These are phyloP conservation scores for Bolboschoenoplectus hybrid DNA, from an alignment of 202 grass and related monocot species.

Conservation along the genomic window DNA sequence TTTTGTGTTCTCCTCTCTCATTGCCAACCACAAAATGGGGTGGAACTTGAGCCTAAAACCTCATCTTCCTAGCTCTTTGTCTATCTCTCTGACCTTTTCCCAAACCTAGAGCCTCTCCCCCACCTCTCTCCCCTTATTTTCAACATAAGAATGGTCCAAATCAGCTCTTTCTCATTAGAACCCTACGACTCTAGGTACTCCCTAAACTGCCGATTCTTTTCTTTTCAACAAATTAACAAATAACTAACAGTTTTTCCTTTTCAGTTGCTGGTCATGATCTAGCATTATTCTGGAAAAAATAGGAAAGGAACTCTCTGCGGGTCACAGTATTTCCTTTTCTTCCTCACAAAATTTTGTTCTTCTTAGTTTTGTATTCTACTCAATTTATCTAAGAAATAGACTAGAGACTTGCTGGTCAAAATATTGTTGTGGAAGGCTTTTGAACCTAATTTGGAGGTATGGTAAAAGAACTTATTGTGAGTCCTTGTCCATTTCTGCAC, in stretches of 20 bases:
- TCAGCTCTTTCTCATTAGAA: background rate
- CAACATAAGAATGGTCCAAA: slow-evolving; percentile 1
- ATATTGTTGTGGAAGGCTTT: background rate
- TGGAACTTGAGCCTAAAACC: background rate
- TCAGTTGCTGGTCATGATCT: background rate
- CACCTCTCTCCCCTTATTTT: background rate
- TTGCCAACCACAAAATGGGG: background rate
- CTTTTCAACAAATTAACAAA: background rate
- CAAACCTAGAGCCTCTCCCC: background rate
- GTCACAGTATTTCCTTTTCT: background rate
- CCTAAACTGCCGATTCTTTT: background rate
- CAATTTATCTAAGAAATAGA: background rate
- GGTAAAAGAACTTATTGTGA: background rate
- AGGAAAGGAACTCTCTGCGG: background rate
- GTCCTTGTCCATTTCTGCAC: background rate
- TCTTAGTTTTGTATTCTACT: background rate
- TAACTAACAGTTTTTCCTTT: background rate
- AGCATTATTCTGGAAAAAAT: background rate
- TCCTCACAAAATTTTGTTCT: background rate
- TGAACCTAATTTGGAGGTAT: background rate
- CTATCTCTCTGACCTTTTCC: background rate
- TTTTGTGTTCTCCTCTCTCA: background rate
- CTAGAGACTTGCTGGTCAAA: background rate
- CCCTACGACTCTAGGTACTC: background rate
- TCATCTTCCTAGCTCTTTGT: slow-evolving; percentile 11